Base-by-base conservation (phyloP, 768 basidiomycete species). In the Solioccasus polychromus region DNA sequence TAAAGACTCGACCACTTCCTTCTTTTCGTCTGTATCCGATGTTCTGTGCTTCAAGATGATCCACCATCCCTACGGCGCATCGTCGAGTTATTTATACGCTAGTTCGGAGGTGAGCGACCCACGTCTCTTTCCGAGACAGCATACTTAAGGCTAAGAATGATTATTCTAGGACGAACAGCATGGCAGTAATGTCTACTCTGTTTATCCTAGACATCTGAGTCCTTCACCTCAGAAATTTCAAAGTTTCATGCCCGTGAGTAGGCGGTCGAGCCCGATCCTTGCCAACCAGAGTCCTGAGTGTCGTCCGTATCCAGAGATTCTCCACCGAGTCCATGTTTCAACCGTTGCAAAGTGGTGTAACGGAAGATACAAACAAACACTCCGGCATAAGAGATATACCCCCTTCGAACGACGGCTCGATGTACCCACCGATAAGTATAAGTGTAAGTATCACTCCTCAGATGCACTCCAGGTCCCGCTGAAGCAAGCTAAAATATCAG, bases 241-340 rank as follows among this genome's bases (percentile, higher is more conserved):
- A 19, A 63, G 62, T 25, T 63, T 63, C 15, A 10, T 66, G 3
- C 62, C 62, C 1, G 62, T 63, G 47, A 42, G 63, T 31, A 9
- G 19, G 35, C 1, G 7, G 15, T 19, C 3, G n/a, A 20, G 18
- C 19, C n/a, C 10, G 9, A 20, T 25, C 25, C 30, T 18, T 36
- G 22, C 30, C 26, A 20, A 8, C 7, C 5, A 7, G 19, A n/a
- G n/a, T 12, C 29, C 48, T 41, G n/a, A 42, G 22, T 26, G 11
- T 23, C 12, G 18, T 10, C 31, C 18, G 28, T 19, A 39, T 28
- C n/a, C 41, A 64, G 62, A 64, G 62, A 45, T 48, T 64, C 46
- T 64, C 62, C 20, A 40, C 38, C 18, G 64, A 64, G 8, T 54
- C 64, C 4, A 14, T 51, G 3, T 41, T 46, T 6, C 50, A 25